These are phyloP conservation scores for Medicago lupulina DNA, from an alignment of 306 rosid species.

Conservation along the genomic window DNA sequence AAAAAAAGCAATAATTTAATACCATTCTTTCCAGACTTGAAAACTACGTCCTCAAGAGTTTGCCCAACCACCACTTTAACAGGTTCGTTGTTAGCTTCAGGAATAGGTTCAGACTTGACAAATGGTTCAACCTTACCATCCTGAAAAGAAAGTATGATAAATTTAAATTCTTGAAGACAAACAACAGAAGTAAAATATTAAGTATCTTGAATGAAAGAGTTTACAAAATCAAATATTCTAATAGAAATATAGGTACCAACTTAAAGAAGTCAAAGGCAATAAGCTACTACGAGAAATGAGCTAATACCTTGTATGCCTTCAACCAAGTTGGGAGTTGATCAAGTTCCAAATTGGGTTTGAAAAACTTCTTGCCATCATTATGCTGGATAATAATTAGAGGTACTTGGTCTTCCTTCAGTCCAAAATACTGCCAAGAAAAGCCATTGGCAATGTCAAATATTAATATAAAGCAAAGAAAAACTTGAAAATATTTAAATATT, in stretches of 20 bases:
- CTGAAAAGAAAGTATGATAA: slow-evolving; percentile 52
- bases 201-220: neutral
- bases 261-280: neutral
- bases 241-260: neutral
- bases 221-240: neutral
- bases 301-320: slow-evolving; percentile 81
- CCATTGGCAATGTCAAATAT: slow-evolving; percentile 39
- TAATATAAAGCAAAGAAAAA: slow-evolving; percentile 16
- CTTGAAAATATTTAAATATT: neutral
- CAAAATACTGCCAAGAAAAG: slow-evolving; percentile 71
- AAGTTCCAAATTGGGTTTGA: slow-evolving; percentile 70
- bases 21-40: slow-evolving; percentile 89
- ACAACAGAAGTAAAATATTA: neutral
- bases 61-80: slow-evolving; percentile 87
- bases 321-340: slow-evolving; percentile 79
- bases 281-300: slow-evolving; percentile 14
- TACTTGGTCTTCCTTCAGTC: slow-evolving; percentile 80
- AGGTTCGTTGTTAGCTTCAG: slow-evolving; percentile 80
- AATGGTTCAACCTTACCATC: slow-evolving; percentile 69
- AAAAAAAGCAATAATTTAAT: slow-evolving; percentile 17
- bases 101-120: slow-evolving; percentile 81
- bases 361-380: slow-evolving; percentile 66
- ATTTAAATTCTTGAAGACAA: neutral
- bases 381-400: slow-evolving; percentile 82
- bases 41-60: slow-evolving; percentile 72